A percentile compares a stretch with the other conserved stretches of the same genome.
Evolutionary conservation across 2,329 filamentous ascomycete genomes (phyloP).

Genomic region (Rhynchosporium graminicola): DNA sequence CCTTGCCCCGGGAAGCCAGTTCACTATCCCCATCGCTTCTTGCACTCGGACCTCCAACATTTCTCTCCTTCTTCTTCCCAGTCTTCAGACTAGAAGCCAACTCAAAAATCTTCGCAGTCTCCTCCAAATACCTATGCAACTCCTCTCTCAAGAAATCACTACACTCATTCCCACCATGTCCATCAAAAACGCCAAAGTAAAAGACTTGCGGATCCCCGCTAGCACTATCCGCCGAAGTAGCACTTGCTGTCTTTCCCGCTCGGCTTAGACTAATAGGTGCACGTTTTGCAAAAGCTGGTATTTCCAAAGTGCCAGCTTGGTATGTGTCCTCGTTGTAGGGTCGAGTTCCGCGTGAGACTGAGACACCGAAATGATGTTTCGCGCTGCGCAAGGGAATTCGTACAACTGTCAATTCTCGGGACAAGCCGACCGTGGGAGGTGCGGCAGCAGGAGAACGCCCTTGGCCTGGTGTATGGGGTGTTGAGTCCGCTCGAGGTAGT

Average conservation of each 20-base stretch:
- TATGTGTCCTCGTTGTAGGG: conserved; percentile 92
- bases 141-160: conserved; percentile 82
- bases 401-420: conserved; percentile 85
- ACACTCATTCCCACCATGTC: conserved; percentile 88
- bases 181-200: conserved; percentile 96
- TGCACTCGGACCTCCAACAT: conserved; percentile 31
- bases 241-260: conserved; percentile 45
- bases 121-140: conserved; percentile 86
- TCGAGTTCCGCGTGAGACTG: conserved; percentile 76
- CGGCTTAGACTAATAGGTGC: conserved; percentile 62
- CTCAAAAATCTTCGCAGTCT: conserved; percentile 74
- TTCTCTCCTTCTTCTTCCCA: conserved; percentile 35
- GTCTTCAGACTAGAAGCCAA: conserved; percentile 72
- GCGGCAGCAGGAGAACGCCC: conserved; percentile 58
- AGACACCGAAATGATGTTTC: conserved; percentile 92
- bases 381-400: conserved; percentile 90
- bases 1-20: conserved; percentile 41
- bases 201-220: conserved; percentile 94
- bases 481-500: conserved; percentile 80
- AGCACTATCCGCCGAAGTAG: conserved; percentile 71
- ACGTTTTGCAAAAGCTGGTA: conserved; percentile 89
- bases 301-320: conserved; percentile 89
- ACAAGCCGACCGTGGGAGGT: conserved; percentile 59
- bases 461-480: conserved; percentile 65
- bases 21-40: conserved; percentile 37